Evolutionary conservation across 1,139 yeast genomes (phyloP), one percentile per base, ranked within the genome.

Genomic region (Debaryomyces fabryi): DNA sequence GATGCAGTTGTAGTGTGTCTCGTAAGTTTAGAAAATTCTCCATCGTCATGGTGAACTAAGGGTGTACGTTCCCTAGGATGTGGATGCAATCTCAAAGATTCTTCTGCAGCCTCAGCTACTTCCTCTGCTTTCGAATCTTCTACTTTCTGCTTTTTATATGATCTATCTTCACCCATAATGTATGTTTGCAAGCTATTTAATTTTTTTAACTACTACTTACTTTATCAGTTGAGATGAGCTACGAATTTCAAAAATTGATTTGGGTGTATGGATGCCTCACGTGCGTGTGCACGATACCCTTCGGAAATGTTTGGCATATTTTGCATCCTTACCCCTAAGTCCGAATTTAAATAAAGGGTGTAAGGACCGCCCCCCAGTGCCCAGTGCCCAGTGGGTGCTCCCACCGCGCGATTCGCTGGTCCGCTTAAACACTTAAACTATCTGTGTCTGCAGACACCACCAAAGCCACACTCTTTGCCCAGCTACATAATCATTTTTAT

Each of bases 1-100:
- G 70, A 76, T 12, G 93, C 86, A 2, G 95, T 86, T 20, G 98
- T 88, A 44, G 82, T 61, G 61, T 86, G 92, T 52, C 90, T 81
- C 25, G 62, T 63, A 24, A 83, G 60, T 2, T 79, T 74, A 36
- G 70, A 63, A 57, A 87, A 85, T 58, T 82, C 87, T 24, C 87
- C 88, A 25, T 64, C 74, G 58, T 78, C 76, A 54, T 79, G 81
- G 39, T 56, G 60, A 13, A 52, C 51, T 36, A 70, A 57, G 16
- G 53, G 45, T 4, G 46, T 49, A 6, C 51, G 57, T 12, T 47
- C 51, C n/a, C 37, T 45, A n/a, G 59, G 58, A 36, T 66, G 78
- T 4, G 77, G 78, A 54, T 76, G 78, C 38, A 55, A 54, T 37
- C 49, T 53, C 46, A 71, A 62, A 39, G 67, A 66, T 36, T 64